These are phyloP conservation scores for Ascosphaera apis DNA, from an alignment of 2,329 filamentous ascomycete genomes.

Conservation along the genomic window DNA sequence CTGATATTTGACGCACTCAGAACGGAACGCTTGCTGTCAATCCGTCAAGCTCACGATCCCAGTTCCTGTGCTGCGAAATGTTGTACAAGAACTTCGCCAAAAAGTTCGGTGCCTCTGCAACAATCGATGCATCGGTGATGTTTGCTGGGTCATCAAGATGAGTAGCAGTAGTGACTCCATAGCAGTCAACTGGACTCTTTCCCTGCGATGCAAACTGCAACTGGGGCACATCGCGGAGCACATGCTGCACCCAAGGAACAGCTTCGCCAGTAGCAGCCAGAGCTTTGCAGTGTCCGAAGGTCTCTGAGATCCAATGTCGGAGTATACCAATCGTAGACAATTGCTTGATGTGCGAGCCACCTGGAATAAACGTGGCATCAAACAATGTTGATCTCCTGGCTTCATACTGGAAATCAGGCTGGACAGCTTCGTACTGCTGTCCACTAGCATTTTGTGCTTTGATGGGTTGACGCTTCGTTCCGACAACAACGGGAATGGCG, in stretches of 20 bases:
- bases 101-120: conserved; percentile 45
- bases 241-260: conserved; percentile 35
- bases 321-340: conserved; percentile 49
- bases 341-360: conserved; percentile 30
- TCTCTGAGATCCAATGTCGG: conserved; percentile 54
- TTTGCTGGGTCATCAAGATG: conserved; percentile 29
- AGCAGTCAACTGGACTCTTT: conserved; percentile 37
- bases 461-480: conserved; percentile 40
- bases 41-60: conserved; percentile 49
- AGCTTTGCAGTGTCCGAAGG: conserved; percentile 60
- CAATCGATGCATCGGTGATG: conserved; percentile 40
- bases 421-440: conserved; percentile 14
- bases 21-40: conserved; percentile 45
- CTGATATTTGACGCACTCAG: too few relatives aligned
- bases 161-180: conserved; percentile 51
- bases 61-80: conserved; percentile 52
- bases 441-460: conserved; percentile 34
- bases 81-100: conserved; percentile 45
- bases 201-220: conserved; percentile 26
- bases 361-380: conserved; percentile 54
- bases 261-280: conserved; percentile 56
- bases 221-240: conserved; percentile 19
- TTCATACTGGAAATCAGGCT: conserved; percentile 56
- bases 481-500: conserved; percentile 48
- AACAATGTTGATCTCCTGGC: conserved; percentile 56